A percentile compares a stretch with the other conserved stretches of the same genome.
Conservation (phyloP, 495 filamentous ascomycete genomes). For the Aspergillus sparsus region DNA sequence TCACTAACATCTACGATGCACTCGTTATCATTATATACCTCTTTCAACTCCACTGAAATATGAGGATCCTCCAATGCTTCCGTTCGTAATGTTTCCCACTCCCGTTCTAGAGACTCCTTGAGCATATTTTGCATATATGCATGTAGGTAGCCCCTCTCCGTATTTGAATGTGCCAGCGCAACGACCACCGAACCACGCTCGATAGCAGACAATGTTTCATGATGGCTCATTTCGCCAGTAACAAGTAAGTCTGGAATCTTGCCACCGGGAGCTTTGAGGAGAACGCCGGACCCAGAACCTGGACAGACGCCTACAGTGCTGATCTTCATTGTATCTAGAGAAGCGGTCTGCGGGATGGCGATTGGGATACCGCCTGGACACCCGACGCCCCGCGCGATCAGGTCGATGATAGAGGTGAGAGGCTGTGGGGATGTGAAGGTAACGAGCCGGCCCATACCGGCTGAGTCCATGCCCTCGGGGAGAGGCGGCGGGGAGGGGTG, state of each 20-base stretch:
- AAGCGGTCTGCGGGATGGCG: constrained; percentile 62
- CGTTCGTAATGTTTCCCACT: constrained; percentile 51
- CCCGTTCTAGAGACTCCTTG: constrained; percentile 51
- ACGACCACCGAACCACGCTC: constrained; percentile 88
- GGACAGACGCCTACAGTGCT: constrained; percentile 72
- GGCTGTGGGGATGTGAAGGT: constrained; percentile 59
- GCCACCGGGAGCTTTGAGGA: constrained; percentile 58
- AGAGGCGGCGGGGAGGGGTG: constrained; percentile 47
- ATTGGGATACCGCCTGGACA: constrained; percentile 65
- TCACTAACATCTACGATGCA: constrained; percentile 73
- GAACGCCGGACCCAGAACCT: constrained; percentile 74
- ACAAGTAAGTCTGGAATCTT: constrained; percentile 72
- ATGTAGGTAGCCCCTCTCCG: constrained; percentile 77
- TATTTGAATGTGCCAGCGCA: constrained; percentile 87
- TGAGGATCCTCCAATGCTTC: constrained; percentile 28
- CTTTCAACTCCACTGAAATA: constrained; percentile 38
- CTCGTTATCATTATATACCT: constrained; percentile 49
- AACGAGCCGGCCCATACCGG: constrained; percentile 78
- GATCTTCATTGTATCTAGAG: constrained; percentile 57
- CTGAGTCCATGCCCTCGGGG: constrained; percentile 59
- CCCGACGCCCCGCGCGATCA: constrained; percentile 60
- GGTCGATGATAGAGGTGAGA: constrained; percentile 62
- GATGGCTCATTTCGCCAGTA: constrained; percentile 92
- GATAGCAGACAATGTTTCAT: constrained; percentile 81
- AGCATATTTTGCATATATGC: constrained; percentile 69